A percentile compares a stretch with the other conserved stretches of the same genome.
These are phyloP conservation scores for Suillus placidus DNA, from an alignment of 768 basidiomycete genomes.

Conservation along the genomic window DNA sequence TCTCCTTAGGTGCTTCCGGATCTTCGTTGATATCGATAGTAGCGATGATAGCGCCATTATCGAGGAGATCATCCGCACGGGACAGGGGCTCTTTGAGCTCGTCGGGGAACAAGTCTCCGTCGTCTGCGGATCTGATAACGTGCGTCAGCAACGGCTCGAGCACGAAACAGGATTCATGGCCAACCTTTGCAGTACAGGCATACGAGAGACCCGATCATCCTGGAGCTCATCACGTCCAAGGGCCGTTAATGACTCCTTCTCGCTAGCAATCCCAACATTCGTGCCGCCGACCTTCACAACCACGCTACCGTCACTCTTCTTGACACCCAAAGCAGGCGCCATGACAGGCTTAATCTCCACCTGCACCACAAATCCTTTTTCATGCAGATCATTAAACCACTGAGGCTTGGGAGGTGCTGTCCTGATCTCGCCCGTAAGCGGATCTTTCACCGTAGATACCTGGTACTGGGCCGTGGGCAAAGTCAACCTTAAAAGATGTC, in stretches of 20 bases:
- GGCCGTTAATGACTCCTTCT: slow-evolving; percentile 75
- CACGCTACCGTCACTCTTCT: slow-evolving; percentile 16
- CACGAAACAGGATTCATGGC: background rate
- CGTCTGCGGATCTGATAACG: slow-evolving; percentile 50
- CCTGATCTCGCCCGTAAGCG: slow-evolving; percentile 71
- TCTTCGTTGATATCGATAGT: slow-evolving; percentile 18
- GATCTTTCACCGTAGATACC: slow-evolving; percentile 76
- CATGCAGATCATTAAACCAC: slow-evolving; percentile 73
- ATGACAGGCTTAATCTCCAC: slow-evolving; percentile 54
- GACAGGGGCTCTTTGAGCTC: slow-evolving; percentile 64
- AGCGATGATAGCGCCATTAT: slow-evolving; percentile 35
- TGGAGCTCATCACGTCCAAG: slow-evolving; percentile 78
- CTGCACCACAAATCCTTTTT: slow-evolving; percentile 60
- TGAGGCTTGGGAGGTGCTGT: slow-evolving; percentile 62
- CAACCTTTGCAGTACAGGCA: slow-evolving; percentile 66
- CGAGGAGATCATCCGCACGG: slow-evolving; percentile 60
- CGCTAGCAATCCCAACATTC: slow-evolving; percentile 52
- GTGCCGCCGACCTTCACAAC: slow-evolving; percentile 40
- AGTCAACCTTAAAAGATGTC: slow-evolving; percentile 77
- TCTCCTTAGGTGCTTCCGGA: slow-evolving; percentile 22
- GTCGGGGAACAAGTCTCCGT: slow-evolving; percentile 58
- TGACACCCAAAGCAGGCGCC: slow-evolving; percentile 19
- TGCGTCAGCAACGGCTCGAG: slow-evolving; percentile 12
- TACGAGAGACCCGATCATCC: slow-evolving; percentile 67
- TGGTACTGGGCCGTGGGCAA: slow-evolving; percentile 85